Evolutionary conservation across 148 eudicot genomes (phyloP).

Genomic region (Dianthus caryophyllus): DNA sequence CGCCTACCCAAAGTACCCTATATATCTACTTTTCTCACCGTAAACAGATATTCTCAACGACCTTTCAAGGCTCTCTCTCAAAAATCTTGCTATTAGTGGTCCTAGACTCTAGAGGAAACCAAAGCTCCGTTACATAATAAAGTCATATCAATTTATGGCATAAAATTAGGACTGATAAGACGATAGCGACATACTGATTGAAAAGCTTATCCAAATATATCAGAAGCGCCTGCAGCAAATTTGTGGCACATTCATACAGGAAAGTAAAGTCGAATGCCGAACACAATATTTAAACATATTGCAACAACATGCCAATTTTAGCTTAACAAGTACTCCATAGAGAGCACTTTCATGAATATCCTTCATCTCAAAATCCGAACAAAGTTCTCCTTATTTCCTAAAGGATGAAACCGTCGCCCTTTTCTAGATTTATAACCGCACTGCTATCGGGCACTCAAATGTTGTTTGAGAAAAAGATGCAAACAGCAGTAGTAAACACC

Average conservation of each 20-base stretch:
- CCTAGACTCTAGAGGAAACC: too few species aligned
- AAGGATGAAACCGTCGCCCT: neutral
- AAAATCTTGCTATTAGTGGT: too few species aligned
- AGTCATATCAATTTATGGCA: too few species aligned
- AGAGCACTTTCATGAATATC: neutral
- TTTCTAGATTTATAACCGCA: too few species aligned
- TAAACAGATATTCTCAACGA: too few species aligned
- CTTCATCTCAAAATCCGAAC: neutral
- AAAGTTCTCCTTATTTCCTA: neutral
- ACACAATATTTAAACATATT: too few species aligned
- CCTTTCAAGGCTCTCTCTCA: too few species aligned
- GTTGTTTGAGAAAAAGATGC: neutral
- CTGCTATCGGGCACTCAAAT: neutral
- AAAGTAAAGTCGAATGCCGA: neutral
- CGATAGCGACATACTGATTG: slow-evolving; percentile 79
- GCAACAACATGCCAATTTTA: neutral
- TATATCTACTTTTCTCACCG: too few species aligned
- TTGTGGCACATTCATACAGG: slow-evolving; percentile 14
- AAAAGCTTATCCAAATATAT: slow-evolving; percentile 86
- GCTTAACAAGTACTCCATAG: neutral
- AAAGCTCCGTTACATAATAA: too few species aligned
- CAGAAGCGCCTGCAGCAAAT: slow-evolving; percentile 81
- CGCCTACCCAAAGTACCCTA: too few species aligned
- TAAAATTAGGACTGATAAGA: slow-evolving; percentile 94
- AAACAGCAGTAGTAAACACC: neutral